Evolutionary conservation across 805 yeast genomes (phyloP), one percentile per base, ranked within the genome.

Genomic region (Zygosaccharomyces lentus): DNA sequence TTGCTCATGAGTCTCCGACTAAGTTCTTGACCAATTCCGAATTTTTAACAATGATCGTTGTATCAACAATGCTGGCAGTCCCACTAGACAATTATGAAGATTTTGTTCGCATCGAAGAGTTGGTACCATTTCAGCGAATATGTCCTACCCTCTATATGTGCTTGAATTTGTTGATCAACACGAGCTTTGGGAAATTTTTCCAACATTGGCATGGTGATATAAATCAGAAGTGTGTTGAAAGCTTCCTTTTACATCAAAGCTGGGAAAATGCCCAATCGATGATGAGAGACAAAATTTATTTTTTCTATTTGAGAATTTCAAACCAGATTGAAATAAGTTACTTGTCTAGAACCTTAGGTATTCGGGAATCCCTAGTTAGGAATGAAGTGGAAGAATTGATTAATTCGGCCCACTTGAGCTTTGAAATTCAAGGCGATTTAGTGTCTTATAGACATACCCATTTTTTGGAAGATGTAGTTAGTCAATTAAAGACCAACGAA

Each of bases 61-160:
- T 64, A 32, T 57, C 65, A 1, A 48, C 47, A 12, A 17, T 64
- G 5, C 44, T 59, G 9, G 43, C 63, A 9, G 50, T 62, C 2
- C 66, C 68, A 2, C 38, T 64, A 15, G 63, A 64, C 31, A 52
- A 59, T 26, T 56, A 54, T 42, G 58, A 54, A 9, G 50, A 53
- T n/a, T 60, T 64, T 29, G 43, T 54, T 2, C 47, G 55, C 25
- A 45, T 61, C 7, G 50, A 49, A 25, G 57, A 53, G 10, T 29
- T 56, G 15, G 38, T 45, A n/a, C 41, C 44, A 3, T 46, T 57
- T 24, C 51, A 51, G 8, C 25, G 46, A 12, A n/a, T 36, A 12
- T 50, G 49, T 23, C 54, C 56, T 3, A 9, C 49, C 12, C 42
- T 56, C 10, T 38, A 50, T 8, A 46, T 26, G n/a, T 54, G 56